Percentiles rank a stretch among this genome's conserved stretches.
Conservation (phyloP, 768 basidiomycete species). For the Rhodotorula paludigena region DNA sequence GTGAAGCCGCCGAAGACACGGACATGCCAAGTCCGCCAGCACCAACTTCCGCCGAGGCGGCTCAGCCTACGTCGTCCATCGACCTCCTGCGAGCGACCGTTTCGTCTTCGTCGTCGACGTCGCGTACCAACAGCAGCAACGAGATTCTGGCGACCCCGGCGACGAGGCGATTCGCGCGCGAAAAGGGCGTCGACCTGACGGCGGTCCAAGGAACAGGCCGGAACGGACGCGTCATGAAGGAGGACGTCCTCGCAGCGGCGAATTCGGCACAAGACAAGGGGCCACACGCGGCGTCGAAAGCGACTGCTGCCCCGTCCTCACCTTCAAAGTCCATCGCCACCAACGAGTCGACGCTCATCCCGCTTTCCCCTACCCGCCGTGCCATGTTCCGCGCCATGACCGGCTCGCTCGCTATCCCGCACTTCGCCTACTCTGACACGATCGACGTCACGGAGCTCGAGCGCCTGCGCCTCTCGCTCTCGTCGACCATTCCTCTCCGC, state of each 20-base stretch:
- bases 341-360: neutral
- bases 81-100: too few relatives aligned
- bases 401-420: conserved; percentile 69
- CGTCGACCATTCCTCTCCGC: conserved; percentile 12
- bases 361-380: conserved; percentile 65
- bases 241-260: conserved; percentile 53
- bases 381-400: conserved; percentile 89
- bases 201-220: conserved; percentile 67
- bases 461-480: conserved; percentile 28
- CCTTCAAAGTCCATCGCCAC: neutral
- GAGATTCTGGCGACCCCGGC: conserved; percentile 68
- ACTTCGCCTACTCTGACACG: conserved; percentile 60
- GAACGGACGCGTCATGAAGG: conserved; percentile 67
- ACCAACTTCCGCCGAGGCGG: too few relatives aligned
- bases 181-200: conserved; percentile 59
- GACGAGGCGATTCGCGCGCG: conserved; percentile 69
- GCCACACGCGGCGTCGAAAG: neutral
- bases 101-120: conserved; percentile 9
- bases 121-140: neutral
- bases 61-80: neutral
- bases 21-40: too few relatives aligned
- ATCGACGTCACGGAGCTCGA: conserved; percentile 39
- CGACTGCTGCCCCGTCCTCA: neutral
- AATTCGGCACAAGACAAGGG: neutral
- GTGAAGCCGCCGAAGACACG: neutral